Conservation (phyloP, 2,329 filamentous ascomycete species). For the Teratosphaeria viscida region DNA sequence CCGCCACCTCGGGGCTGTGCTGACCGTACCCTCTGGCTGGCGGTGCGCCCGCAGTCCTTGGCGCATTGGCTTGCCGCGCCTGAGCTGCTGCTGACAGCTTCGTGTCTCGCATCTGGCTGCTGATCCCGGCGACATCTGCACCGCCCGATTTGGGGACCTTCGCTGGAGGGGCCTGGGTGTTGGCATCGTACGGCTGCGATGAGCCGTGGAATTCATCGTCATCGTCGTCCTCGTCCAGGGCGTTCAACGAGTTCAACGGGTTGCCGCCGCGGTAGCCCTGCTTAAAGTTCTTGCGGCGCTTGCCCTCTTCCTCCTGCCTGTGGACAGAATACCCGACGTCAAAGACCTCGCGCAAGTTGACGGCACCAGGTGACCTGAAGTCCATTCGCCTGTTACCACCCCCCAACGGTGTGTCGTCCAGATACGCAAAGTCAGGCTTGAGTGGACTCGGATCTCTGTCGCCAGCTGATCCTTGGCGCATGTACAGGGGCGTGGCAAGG, state of each 20-base stretch:
- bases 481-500: conserved; percentile 53
- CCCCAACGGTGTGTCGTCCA: conserved; percentile 45
- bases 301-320: conserved; percentile 88
- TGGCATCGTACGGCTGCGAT: conserved; percentile 40
- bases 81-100: conserved; percentile 60
- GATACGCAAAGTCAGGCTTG: conserved; percentile 41
- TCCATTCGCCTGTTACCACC: conserved; percentile 57
- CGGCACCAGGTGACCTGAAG: conserved; percentile 87
- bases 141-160: conserved; percentile 56
- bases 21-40: conserved; percentile 67
- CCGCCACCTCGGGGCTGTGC: conserved; percentile 73
- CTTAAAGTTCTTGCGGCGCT: conserved; percentile 74
- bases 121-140: conserved; percentile 58
- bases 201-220: conserved; percentile 56
- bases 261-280: conserved; percentile 56
- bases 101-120: conserved; percentile 77
- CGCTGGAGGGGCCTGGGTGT: conserved; percentile 40
- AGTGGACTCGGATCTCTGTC: conserved; percentile 28
- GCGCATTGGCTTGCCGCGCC: conserved; percentile 42
- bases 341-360: conserved; percentile 94
- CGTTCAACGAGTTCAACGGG: conserved; percentile 55
- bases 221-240: conserved; percentile 53
- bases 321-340: conserved; percentile 98
- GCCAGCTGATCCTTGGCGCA: conserved; percentile 43
- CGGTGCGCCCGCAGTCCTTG: conserved; percentile 43